Evolutionary conservation across 768 basidiomycete genomes (phyloP).

Genomic region (Tylopilus plumbeoviolaceoides): DNA sequence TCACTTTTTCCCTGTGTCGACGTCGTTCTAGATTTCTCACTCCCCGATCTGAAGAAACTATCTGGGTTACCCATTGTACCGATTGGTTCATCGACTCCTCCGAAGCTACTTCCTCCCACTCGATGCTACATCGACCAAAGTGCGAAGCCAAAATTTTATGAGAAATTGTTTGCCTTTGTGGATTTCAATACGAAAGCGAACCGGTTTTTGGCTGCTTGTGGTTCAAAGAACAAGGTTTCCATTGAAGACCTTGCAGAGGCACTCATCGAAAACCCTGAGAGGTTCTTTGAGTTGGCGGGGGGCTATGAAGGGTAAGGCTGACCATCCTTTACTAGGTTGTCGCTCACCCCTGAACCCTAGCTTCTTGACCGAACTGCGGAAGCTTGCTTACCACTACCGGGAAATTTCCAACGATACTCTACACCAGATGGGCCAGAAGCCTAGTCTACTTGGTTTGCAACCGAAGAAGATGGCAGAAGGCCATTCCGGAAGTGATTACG

Average conservation of each 20-base stretch:
- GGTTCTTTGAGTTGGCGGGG: slow-evolving; percentile 64
- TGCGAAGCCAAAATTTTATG: slow-evolving; percentile 53
- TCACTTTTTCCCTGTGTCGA: background rate
- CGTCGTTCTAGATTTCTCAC: slow-evolving; percentile 44
- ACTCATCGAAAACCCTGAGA: slow-evolving; percentile 57
- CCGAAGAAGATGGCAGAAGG: slow-evolving; percentile 49
- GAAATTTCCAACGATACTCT: slow-evolving; percentile 43
- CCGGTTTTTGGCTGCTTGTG: slow-evolving; percentile 74
- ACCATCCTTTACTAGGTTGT: background rate
- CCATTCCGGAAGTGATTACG: slow-evolving; percentile 61
- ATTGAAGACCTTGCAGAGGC: slow-evolving; percentile 71
- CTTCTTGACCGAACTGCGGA: slow-evolving; percentile 76
- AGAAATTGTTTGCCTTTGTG: slow-evolving; percentile 77
- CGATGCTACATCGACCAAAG: slow-evolving; percentile 60
- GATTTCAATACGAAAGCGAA: slow-evolving; percentile 80
- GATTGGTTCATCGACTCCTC: slow-evolving; percentile 28
- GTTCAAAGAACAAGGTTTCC: slow-evolving; percentile 77
- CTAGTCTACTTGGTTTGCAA: slow-evolving; percentile 68
- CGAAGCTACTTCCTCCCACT: slow-evolving; percentile 47
- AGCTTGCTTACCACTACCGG: slow-evolving; percentile 65
- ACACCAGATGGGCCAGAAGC: slow-evolving; percentile 56
- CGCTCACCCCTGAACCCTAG: slow-evolving; percentile 34
- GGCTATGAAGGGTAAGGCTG: slow-evolving; percentile 57
- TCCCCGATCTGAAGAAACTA: slow-evolving; percentile 47
- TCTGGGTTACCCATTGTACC: slow-evolving; percentile 63